Percentiles rank a stretch among this genome's conserved stretches.
Conservation (phyloP, 1,284 basidiomycete genomes). For the Rhodotorula sp. region DNA sequence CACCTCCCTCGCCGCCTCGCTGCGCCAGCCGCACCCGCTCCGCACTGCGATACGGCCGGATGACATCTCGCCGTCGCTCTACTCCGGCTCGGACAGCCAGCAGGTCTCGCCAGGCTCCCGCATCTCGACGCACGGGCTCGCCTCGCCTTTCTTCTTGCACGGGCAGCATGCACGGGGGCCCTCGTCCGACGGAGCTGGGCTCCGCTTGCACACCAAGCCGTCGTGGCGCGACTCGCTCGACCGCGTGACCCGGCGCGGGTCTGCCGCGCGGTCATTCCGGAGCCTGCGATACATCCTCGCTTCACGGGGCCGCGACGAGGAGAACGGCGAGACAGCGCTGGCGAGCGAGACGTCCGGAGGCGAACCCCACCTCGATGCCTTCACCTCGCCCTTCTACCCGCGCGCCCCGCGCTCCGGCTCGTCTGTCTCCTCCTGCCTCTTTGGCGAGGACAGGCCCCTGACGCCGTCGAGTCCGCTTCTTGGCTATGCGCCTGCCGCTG, state of each 20-base stretch:
- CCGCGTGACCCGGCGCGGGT: slow-evolving; percentile 12
- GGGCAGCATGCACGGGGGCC: no score
- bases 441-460: neutral
- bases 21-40: neutral
- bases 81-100: neutral
- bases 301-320: neutral
- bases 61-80: neutral
- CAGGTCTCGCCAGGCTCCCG: neutral
- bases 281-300: neutral
- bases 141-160: neutral
- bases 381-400: no score
- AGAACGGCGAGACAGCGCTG: neutral
- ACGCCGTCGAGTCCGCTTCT: neutral
- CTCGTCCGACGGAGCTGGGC: no score
- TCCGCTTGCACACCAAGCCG: neutral
- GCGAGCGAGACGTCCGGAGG: neutral
- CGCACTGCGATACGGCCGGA: neutral
- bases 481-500: neutral
- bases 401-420: neutral
- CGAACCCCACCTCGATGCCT: neutral
- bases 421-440: neutral
- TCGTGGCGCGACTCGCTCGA: slow-evolving; percentile 21
- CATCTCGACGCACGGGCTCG: neutral
- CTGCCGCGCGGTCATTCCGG: neutral
- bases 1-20: neutral